phyloP scores from a whole-genome alignment of 1,284 basidiomycete species.

The Veloporphyrellus conicus region DNA sequence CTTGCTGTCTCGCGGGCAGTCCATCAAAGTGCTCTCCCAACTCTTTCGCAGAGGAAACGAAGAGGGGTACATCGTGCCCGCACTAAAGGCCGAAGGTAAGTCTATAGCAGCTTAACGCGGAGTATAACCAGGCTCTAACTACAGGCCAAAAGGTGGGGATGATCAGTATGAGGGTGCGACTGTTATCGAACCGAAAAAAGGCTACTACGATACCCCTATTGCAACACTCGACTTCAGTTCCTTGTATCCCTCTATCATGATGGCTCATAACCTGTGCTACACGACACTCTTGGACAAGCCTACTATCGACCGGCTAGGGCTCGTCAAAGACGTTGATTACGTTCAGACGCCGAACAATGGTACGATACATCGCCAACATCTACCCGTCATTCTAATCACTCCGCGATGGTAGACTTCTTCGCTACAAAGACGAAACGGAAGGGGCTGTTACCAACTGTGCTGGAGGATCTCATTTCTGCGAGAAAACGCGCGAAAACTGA shows the following conservation, averaged over 20 bases:
- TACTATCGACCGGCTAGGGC: conserved; percentile 70
- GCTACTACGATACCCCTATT: conserved; percentile 92
- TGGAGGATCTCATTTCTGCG: conserved; percentile 88
- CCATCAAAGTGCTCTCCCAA: conserved; percentile 94
- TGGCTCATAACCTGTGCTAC: conserved; percentile 97
- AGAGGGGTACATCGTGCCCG: conserved; percentile 82
- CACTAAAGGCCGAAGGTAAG: conserved; percentile 77
- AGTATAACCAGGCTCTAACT: conserved; percentile 1
- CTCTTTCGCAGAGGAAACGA: conserved; percentile 85
- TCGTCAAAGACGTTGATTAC: conserved; percentile 85
- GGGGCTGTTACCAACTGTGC: conserved; percentile 83
- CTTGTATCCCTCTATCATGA: conserved; percentile 98
- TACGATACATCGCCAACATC: conserved; percentile 28
- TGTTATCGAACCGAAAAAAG: conserved; percentile 91
- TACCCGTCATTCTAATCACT: neutral
- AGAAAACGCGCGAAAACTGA: conserved; percentile 92
- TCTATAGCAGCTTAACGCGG: neutral
- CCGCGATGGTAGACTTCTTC: conserved; percentile 68
- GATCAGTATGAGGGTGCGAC: conserved; percentile 97
- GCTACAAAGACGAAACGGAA: conserved; percentile 71
- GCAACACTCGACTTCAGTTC: conserved; percentile 97
- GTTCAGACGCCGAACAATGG: conserved; percentile 91
- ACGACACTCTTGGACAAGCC: conserved; percentile 81
- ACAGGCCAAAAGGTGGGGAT: conserved; percentile 58
- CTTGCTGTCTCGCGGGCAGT: conserved; percentile 85